Percentiles rank a stretch among this genome's conserved stretches.
Evolutionary conservation across 169 alveolate genomes (phyloP).

Genomic region (Plasmodium yoelii): DNA sequence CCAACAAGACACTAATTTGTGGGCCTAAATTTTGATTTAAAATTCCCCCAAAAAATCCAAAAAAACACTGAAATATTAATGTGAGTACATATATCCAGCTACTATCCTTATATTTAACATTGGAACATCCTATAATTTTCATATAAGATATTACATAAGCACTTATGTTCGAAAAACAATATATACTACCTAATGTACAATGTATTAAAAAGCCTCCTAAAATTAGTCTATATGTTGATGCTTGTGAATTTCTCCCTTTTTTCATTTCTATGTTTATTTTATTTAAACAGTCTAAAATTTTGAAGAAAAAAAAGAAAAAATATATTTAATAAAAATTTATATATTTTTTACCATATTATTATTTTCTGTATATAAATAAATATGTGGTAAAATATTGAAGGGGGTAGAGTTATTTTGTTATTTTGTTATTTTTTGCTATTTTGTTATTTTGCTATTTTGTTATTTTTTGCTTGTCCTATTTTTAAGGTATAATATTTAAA

Average conservation of each 20-base stretch:
- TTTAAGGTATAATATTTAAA: background rate
- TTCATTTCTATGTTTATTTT: slow-evolving; percentile 34
- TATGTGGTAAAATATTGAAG: too few species aligned
- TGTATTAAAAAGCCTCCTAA: slow-evolving; percentile 74
- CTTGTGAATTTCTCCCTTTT: slow-evolving; percentile 15
- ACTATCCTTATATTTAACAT: slow-evolving; percentile 73
- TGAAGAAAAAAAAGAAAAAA: background rate
- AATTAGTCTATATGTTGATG: slow-evolving; percentile 53
- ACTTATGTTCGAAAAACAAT: slow-evolving; percentile 80
- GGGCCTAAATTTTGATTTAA: slow-evolving; percentile 72
- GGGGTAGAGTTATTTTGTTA: too few species aligned
- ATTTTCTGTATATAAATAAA: too few species aligned
- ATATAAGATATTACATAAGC: slow-evolving; percentile 82
- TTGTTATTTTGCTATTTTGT: background rate
- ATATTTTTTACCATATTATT: too few species aligned
- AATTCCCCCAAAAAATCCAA: slow-evolving; percentile 74
- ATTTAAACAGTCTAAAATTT: background rate
- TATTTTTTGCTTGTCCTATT: background rate
- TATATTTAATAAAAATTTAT: too few species aligned
- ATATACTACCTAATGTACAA: slow-evolving; percentile 76
- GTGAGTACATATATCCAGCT: slow-evolving; percentile 73
- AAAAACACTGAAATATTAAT: slow-evolving; percentile 59
- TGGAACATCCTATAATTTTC: slow-evolving; percentile 79
- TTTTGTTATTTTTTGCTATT: too few species aligned
- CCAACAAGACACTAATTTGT: slow-evolving; percentile 64